phyloP scores from a whole-genome alignment of 208 protist species.

The Vickermania ingenoplastis region DNA sequence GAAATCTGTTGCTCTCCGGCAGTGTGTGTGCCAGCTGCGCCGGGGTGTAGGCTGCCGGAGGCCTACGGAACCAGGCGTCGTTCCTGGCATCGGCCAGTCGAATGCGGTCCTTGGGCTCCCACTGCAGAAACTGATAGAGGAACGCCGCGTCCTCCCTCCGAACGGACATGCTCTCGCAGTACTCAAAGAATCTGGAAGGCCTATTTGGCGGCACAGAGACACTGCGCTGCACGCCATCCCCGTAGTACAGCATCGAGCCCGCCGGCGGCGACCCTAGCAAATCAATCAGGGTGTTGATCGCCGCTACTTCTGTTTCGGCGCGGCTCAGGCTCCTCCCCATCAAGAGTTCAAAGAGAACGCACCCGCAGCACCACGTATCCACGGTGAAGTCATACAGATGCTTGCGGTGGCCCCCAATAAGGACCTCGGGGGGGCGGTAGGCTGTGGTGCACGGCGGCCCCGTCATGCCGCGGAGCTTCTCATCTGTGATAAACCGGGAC shows the following conservation, averaged over 20 bases:
- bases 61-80: constrained; percentile 62
- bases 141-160: constrained; percentile 29
- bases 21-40: constrained; percentile 52
- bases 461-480: constrained; percentile 36
- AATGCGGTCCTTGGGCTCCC: constrained; percentile 53
- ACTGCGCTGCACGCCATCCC: neutral
- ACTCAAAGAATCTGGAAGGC: constrained; percentile 31
- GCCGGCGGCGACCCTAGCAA: constrained; percentile 63
- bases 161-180: constrained; percentile 36
- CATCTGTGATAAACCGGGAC: constrained; percentile 30
- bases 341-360: constrained; percentile 98
- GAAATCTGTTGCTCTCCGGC: constrained; percentile 50
- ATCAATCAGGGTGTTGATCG: constrained; percentile 52
- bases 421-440: constrained; percentile 75
- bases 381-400: constrained; percentile 86
- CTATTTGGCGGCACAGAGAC: constrained; percentile 9
- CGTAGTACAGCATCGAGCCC: constrained; percentile 38
- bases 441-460: constrained; percentile 55
- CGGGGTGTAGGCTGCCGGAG: constrained; percentile 43
- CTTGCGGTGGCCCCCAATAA: constrained; percentile 31
- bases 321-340: constrained; percentile 91
- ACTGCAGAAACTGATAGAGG: constrained; percentile 63
- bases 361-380: constrained; percentile 93
- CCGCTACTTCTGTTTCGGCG: constrained; percentile 41
- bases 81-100: constrained; percentile 37